Conservation (phyloP, 768 basidiomycete species). For the Galerina marginata region DNA sequence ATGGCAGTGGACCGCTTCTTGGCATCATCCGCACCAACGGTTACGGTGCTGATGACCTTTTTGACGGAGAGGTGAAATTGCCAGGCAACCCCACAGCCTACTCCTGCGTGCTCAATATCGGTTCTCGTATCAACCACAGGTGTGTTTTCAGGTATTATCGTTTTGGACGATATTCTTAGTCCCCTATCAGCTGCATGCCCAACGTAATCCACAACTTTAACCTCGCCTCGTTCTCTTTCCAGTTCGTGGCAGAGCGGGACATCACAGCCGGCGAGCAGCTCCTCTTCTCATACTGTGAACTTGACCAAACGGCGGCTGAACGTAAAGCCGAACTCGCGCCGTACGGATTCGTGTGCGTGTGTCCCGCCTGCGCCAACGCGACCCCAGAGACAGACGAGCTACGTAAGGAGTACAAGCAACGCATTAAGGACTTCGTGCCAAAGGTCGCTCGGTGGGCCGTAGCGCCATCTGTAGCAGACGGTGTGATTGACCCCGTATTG, state of each 20-base stretch:
- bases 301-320: conserved; percentile 19
- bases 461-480: not conserved
- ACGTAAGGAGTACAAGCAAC: conserved; percentile 19
- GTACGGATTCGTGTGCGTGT: conserved; percentile 32
- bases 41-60: conserved; percentile 19
- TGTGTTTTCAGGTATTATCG: conserved; percentile 6
- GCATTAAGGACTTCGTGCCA: not conserved
- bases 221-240: conserved; percentile 32
- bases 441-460: no score
- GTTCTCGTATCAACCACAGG: conserved; percentile 46
- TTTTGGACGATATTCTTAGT: not conserved
- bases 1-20: conserved; percentile 38
- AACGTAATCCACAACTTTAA: conserved; percentile 33
- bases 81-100: not conserved
- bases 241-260: conserved; percentile 28
- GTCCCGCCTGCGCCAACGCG: conserved; percentile 28
- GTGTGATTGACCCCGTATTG: not conserved
- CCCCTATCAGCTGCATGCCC: conserved; percentile 31
- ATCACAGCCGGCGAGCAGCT: conserved; percentile 38
- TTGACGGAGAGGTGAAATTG: not conserved
- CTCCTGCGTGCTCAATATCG: conserved; percentile 16
- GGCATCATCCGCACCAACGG: conserved; percentile 42
- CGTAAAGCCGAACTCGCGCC: conserved; percentile 29
- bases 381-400: conserved; percentile 28
- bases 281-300: conserved; percentile 30